Evolutionary conservation across 331 rosid genomes (phyloP), one percentile per base, ranked within the genome.

Genomic region (Acacia pycnantha): DNA sequence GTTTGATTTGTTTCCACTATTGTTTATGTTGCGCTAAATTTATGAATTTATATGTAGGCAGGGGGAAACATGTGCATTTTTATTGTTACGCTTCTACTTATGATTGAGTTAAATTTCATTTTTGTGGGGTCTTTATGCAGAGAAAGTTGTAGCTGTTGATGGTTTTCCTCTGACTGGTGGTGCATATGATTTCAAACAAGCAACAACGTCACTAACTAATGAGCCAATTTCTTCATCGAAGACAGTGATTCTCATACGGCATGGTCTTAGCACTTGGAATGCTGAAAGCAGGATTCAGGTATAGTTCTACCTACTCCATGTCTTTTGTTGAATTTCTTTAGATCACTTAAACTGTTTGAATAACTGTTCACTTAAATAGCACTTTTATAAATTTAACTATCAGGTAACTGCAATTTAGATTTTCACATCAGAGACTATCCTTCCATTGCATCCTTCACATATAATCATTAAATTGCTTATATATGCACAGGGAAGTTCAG

Each of bases 191-290:
- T 92, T 92, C 79, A 19, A 46, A 4, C 88, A 81, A 80, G 92
- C 93, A 40, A 92, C 97, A 27, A 77, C 53, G 51, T 89, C 97
- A 47, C 87, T 92, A 48, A 90, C 92, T 29, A 80, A 80, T 27
- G 77, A 82, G 74, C 84, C 89, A n/a, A 78, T 90, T 72, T 81
- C 89, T 19, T 80, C 93, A 40, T 48, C 91, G 21, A 91, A 93
- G 94, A 93, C 82, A 76, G 94, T 93, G 3, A 93, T 79, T 58
- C 93, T 90, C 77, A 51, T 91, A 71, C 86, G 94, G 82, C 97
- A 89, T 79, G 97, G 93, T 50, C 91, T 93, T 69, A 90, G 92
- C 88, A 79, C 91, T 81, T 91, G 97, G 97, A 93, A 90, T 74
- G 88, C 88, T 66, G 97, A 90, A 82, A 88, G 93, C 75, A 88